These are phyloP conservation scores for Blastobotrys terrestris DNA, from an alignment of 805 yeast species.

Conservation along the genomic window DNA sequence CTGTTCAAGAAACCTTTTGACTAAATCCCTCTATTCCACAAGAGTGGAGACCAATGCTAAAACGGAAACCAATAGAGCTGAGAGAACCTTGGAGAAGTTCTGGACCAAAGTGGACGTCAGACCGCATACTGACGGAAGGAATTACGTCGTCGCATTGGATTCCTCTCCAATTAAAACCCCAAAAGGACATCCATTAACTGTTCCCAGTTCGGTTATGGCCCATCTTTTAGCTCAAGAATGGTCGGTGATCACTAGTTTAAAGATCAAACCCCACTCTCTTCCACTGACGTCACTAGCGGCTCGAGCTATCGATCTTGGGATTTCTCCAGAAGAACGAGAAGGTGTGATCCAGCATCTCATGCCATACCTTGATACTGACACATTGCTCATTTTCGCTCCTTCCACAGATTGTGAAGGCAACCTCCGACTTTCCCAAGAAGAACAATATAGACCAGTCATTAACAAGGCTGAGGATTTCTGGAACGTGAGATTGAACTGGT, in stretches of 20 bases:
- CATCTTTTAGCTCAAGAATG: slow-evolving; percentile 80
- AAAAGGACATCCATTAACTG: slow-evolving; percentile 57
- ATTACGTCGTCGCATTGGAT: slow-evolving; percentile 58
- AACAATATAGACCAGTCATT: slow-evolving; percentile 69
- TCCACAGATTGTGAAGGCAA: slow-evolving; percentile 73
- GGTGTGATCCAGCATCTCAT: slow-evolving; percentile 56
- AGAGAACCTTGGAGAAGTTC: slow-evolving; percentile 46
- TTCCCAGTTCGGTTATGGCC: slow-evolving; percentile 62
- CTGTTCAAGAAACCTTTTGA: not conserved
- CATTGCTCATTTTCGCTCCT: slow-evolving; percentile 83
- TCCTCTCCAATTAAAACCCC: slow-evolving; percentile 79
- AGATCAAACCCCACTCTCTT: slow-evolving; percentile 68
- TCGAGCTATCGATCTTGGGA: slow-evolving; percentile 72
- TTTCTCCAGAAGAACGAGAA: slow-evolving; percentile 41
- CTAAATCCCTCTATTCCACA: not conserved
- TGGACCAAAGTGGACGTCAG: slow-evolving; percentile 20
- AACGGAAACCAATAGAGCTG: slow-evolving; percentile 61
- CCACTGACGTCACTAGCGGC: slow-evolving; percentile 87
- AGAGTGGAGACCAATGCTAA: slow-evolving; percentile 13
- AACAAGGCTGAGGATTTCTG: slow-evolving; percentile 55
- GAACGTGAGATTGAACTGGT: slow-evolving; percentile 43
- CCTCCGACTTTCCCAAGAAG: slow-evolving; percentile 73
- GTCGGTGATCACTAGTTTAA: slow-evolving; percentile 57
- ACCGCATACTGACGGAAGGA: slow-evolving; percentile 12
- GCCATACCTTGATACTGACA: slow-evolving; percentile 90